A percentile compares a stretch with the other conserved stretches of the same genome.
These are phyloP conservation scores for Neurospora hispaniola DNA, from an alignment of 495 filamentous ascomycete species.

Conservation along the genomic window DNA sequence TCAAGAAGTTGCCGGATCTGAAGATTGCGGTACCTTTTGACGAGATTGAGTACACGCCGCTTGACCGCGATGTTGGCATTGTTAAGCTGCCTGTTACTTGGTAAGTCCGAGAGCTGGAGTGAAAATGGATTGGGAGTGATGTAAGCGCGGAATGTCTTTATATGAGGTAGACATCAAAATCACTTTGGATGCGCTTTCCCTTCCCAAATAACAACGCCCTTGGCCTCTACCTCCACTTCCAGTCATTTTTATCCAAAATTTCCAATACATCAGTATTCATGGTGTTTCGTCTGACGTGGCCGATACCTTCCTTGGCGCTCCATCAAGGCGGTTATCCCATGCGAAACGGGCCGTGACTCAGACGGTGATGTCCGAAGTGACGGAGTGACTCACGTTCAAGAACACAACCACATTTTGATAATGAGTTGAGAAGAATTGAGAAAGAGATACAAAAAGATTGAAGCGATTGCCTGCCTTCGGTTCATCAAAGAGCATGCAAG, in stretches of 20 bases:
- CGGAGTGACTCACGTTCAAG: neutral
- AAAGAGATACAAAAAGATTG: neutral
- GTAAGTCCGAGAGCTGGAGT: constrained; percentile 1
- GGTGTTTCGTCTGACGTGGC: neutral
- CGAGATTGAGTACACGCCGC: constrained; percentile 26
- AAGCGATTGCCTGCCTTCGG: neutral
- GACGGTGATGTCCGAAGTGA: neutral
- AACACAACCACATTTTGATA: neutral
- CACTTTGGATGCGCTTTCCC: neutral
- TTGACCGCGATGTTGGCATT: constrained; percentile 30
- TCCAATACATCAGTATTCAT: neutral
- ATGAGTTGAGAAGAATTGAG: neutral
- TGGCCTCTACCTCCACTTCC: neutral
- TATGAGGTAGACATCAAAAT: neutral
- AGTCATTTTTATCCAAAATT: neutral
- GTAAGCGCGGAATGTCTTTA: neutral
- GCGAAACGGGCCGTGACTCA: neutral
- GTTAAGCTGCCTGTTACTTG: constrained; percentile 23
- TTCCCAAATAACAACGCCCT: neutral
- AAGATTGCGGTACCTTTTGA: constrained; percentile 27
- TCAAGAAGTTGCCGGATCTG: constrained; percentile 20
- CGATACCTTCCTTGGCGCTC: neutral
- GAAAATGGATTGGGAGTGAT: neutral
- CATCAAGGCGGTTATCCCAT: neutral
- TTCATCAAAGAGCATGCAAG: neutral